Conservation (phyloP, 1,284 basidiomycete genomes). For the Leccinum pachyderme region DNA sequence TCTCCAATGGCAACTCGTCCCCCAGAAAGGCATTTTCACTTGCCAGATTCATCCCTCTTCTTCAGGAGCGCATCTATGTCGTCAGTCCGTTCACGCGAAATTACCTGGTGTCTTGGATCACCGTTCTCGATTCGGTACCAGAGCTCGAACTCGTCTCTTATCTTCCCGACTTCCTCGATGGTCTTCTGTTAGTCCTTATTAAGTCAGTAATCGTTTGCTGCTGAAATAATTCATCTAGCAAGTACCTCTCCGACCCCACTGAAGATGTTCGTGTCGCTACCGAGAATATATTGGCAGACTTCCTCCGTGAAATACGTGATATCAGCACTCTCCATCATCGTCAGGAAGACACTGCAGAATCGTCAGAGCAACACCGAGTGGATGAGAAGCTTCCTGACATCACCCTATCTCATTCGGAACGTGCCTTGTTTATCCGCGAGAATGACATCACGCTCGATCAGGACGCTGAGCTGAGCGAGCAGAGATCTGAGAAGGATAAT, state of each 20-base stretch:
- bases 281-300: conserved; percentile 89
- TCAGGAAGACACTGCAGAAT: conserved; percentile 52
- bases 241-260: conserved; percentile 94
- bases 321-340: conserved; percentile 72
- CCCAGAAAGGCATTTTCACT: conserved; percentile 88
- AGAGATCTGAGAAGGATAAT: conserved; percentile 47
- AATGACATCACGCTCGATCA: conserved; percentile 44
- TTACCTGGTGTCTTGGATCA: conserved; percentile 97
- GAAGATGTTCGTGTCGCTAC: conserved; percentile 93
- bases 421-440: conserved; percentile 52
- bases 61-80: conserved; percentile 92
- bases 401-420: conserved; percentile 48
- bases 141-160: conserved; percentile 94
- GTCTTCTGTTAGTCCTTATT: conserved; percentile 72
- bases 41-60: conserved; percentile 90
- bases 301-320: conserved; percentile 89
- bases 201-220: conserved; percentile 8
- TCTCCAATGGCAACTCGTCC: conserved; percentile 43
- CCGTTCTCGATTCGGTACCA: conserved; percentile 93
- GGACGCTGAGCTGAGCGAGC: conserved; percentile 47
- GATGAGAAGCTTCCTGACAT: conserved; percentile 49
- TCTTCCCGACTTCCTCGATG: conserved; percentile 93
- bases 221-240: conserved; percentile 46
- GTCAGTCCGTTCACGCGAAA: conserved; percentile 95
- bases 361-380: conserved; percentile 42